Evolutionary conservation across 2,329 filamentous ascomycete species (phyloP).

Genomic region (Cladosporium halotolerans): DNA sequence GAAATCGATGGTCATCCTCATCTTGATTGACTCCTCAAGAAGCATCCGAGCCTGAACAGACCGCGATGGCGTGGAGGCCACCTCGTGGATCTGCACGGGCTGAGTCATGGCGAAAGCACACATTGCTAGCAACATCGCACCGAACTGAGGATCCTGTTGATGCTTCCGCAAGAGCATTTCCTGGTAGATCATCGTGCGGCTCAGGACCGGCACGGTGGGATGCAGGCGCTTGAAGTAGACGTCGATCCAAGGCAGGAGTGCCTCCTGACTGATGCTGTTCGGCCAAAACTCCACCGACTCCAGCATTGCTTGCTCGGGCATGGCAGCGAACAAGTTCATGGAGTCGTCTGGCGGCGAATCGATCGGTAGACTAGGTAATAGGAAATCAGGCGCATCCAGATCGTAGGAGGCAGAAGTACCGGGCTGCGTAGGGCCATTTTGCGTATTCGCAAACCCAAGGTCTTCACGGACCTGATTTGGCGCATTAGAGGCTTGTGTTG

Average conservation of each 20-base stretch:
- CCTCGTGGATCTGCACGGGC: constrained; percentile 39
- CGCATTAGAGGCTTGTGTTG: background rate
- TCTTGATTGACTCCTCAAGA: constrained; percentile 39
- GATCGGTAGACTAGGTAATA: constrained; percentile 30
- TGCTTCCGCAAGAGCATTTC: constrained; percentile 39
- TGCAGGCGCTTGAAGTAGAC: constrained; percentile 41
- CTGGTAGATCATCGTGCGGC: constrained; percentile 36
- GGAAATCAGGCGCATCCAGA: constrained; percentile 30
- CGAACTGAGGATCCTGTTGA: constrained; percentile 38
- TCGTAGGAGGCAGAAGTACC: constrained; percentile 18
- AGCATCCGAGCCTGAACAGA: constrained; percentile 36
- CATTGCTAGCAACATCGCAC: constrained; percentile 38
- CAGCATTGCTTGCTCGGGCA: constrained; percentile 24
- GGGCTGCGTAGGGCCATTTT: background rate
- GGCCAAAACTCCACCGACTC: constrained; percentile 32
- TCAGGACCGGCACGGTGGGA: constrained; percentile 38
- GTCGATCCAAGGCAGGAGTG: constrained; percentile 34
- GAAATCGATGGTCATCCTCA: constrained; percentile 37
- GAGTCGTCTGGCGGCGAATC: constrained; percentile 29
- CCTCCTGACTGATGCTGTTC: constrained; percentile 34
- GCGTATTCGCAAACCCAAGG: background rate
- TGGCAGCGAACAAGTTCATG: constrained; percentile 23
- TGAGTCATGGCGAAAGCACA: constrained; percentile 41
- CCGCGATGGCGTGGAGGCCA: constrained; percentile 23
- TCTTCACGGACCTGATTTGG: background rate